Base-by-base conservation (phyloP, 129 eudicot genomes). In the Chrysanthemum seticuspe region DNA sequence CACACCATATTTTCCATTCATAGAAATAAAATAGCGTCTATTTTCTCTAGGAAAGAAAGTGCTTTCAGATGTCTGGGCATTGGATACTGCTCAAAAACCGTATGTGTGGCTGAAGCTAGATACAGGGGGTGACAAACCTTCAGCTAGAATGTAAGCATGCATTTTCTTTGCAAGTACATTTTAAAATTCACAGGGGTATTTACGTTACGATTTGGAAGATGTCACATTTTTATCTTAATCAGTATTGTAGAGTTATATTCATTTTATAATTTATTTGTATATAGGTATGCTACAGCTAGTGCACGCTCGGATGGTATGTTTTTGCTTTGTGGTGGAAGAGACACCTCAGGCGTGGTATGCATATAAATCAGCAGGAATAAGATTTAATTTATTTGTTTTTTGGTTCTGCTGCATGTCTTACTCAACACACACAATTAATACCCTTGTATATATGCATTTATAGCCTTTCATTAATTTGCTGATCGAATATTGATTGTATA, bases 81-180 rank as follows among this genome's bases (percentile, higher is more conserved):
- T 94, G 79, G 99, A 94, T 80, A 94, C 99, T 47, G 97, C 99
- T 67, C 97, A 90, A 71, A 90, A 90, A 80, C 99, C 99, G 5
- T 94, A 90, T 78, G 85, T 52, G 12, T 94, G 99, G 99, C 88
- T 84, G 80, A 88, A 74, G 86, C 91, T 94, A 55, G 85, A 80
- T 82, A 85, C 91, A 8, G 94, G 86, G 70, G 99, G 97, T 27
- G 99, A 90, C 82, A 90, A 79, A 72, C 99, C 99, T 76, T 94
- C 97, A 45, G 99, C 97, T 72, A 83, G 99, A 85, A 94, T 90
- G 99, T 94, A 81, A 86, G 97, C 80, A 59, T 57, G 36, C 68
- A 68, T 78, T 57, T 75, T 21, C 62, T 3, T 16, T 68, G 74
- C 13, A 8, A 55, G 25, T 31, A 52, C 62, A 27, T 74, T 74